phyloP scores from a whole-genome alignment of 176 grass and related monocot species.

The Cenchrus fungigraminus region DNA sequence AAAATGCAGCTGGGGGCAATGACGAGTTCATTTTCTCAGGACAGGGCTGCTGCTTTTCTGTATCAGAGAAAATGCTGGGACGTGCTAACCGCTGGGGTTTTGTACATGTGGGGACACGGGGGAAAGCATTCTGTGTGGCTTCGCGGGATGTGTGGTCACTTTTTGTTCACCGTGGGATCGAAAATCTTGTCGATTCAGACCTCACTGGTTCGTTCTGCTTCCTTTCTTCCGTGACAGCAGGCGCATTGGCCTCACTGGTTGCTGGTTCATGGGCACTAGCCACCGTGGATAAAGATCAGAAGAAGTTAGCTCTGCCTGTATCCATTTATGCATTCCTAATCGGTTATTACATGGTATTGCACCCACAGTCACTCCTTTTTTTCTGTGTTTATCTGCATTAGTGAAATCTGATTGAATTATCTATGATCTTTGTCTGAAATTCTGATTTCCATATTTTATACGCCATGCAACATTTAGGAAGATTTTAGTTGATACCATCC shows the following conservation, averaged over 20 bases:
- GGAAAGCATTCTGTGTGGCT: constrained; percentile 70
- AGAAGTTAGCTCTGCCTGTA: constrained; percentile 48
- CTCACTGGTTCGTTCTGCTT: constrained; percentile 91
- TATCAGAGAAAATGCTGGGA: constrained; percentile 70
- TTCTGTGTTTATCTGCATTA: constrained; percentile 25
- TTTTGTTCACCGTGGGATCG: constrained; percentile 77
- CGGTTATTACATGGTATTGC: constrained; percentile 86
- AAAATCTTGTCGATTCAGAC: constrained; percentile 74
- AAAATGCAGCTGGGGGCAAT: constrained; percentile 44
- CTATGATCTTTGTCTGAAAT: constrained; percentile 8
- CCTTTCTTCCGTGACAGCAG: constrained; percentile 67
- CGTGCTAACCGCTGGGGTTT: constrained; percentile 84
- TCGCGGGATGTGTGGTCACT: constrained; percentile 82
- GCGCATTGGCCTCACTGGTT: constrained; percentile 61
- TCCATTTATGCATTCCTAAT: constrained; percentile 73
- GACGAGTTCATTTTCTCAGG: constrained; percentile 92
- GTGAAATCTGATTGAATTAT: constrained; percentile 5
- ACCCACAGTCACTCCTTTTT: constrained; percentile 1
- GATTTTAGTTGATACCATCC: neutral
- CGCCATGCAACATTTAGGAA: neutral
- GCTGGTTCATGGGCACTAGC: constrained; percentile 78
- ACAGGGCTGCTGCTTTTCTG: constrained; percentile 56
- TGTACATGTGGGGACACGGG: constrained; percentile 57
- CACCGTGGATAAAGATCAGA: constrained; percentile 53
- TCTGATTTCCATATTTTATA: constrained; percentile 14